phyloP scores from a whole-genome alignment of 2,329 filamentous ascomycete species.

The Ascochyta lentis region DNA sequence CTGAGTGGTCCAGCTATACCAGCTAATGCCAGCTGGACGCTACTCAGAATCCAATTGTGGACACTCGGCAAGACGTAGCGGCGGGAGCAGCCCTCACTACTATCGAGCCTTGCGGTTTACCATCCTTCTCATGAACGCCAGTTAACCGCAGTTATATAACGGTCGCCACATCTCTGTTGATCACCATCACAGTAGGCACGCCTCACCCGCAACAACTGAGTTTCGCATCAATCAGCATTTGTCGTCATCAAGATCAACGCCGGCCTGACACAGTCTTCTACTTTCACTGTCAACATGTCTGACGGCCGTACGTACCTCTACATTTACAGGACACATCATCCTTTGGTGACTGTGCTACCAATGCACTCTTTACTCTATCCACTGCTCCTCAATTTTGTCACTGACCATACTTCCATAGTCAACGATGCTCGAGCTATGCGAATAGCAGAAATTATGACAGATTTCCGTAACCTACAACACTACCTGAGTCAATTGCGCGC shows the following conservation, averaged over 20 bases:
- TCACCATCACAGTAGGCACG: constrained; percentile 28
- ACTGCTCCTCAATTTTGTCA: not conserved
- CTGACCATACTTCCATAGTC: constrained; percentile 52
- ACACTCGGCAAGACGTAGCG: constrained; percentile 46
- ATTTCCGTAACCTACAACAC: constrained; percentile 67
- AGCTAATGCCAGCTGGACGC: constrained; percentile 45
- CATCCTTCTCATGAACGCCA: constrained; percentile 37
- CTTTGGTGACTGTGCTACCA: not conserved
- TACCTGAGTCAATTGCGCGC: constrained; percentile 64
- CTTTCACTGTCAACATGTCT: constrained; percentile 53
- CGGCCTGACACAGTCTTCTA: constrained; percentile 1
- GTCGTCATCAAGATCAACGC: constrained; percentile 6
- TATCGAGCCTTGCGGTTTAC: constrained; percentile 39
- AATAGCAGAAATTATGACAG: constrained; percentile 68
- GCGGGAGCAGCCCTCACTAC: constrained; percentile 46
- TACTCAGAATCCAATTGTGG: constrained; percentile 45
- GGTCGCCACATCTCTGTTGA: constrained; percentile 41
- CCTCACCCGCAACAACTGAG: constrained; percentile 8
- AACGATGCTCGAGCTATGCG: constrained; percentile 69
- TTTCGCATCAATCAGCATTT: constrained; percentile 2
- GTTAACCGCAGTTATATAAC: constrained; percentile 44
- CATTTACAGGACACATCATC: constrained; percentile 1
- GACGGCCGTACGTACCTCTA: constrained; percentile 60
- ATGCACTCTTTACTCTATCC: not conserved
- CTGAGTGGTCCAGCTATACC: constrained; percentile 40